phyloP scores from a whole-genome alignment of 2,329 filamentous ascomycete species.

The Monilinia polystroma region DNA sequence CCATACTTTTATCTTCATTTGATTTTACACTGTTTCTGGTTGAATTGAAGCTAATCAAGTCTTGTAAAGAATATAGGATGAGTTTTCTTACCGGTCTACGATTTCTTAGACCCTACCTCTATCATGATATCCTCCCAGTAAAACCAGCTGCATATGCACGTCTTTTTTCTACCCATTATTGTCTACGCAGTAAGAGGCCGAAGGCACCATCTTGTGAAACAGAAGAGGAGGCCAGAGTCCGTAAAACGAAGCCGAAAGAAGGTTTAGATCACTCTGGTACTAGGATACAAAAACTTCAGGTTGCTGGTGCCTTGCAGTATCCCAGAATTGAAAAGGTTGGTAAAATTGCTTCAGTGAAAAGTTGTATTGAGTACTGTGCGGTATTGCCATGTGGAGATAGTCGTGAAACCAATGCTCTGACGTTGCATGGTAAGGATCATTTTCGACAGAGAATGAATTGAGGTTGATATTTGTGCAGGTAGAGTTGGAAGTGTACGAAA shows the following conservation, averaged over 20 bases:
- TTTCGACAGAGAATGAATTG: not conserved
- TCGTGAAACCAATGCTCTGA: conserved; percentile 8
- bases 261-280: not conserved
- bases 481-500: conserved; percentile 69
- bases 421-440: conserved; percentile 30
- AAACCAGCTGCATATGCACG: conserved; percentile 46
- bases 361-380: conserved; percentile 10
- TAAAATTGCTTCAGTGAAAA: conserved; percentile 6
- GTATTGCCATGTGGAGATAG: not conserved
- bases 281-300: conserved; percentile 13
- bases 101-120: conserved; percentile 58
- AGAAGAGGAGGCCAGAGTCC: not conserved
- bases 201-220: not conserved
- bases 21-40: conserved; percentile 13
- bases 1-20: conserved; percentile 16
- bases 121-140: conserved; percentile 38
- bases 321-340: conserved; percentile 18
- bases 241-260: not conserved
- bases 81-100: conserved; percentile 46
- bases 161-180: conserved; percentile 45
- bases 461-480: conserved; percentile 45
- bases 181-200: not conserved
- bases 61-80: conserved; percentile 43
- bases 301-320: conserved; percentile 4
- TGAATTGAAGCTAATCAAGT: conserved; percentile 27